phyloP scores from a whole-genome alignment of 176 grass and related monocot species.

The Phoenix roebelenii region DNA sequence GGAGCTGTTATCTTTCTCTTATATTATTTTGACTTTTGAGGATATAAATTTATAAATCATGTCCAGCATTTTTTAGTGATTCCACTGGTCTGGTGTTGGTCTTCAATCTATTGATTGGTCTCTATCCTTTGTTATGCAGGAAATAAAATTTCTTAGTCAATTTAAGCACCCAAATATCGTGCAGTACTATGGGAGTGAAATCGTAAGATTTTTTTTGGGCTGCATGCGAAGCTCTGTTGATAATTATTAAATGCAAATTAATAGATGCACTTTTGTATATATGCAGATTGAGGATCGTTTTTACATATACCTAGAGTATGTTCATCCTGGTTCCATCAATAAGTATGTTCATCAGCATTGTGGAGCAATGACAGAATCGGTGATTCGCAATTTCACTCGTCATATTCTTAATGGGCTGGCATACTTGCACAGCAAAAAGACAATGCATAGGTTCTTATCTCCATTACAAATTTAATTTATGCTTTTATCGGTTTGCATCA shows the following conservation, averaged over 20 bases:
- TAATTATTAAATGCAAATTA: slow-evolving; percentile 11
- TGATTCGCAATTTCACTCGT: slow-evolving; percentile 23
- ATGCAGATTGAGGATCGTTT: slow-evolving; percentile 15
- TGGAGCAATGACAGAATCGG: slow-evolving; percentile 22
- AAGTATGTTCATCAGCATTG: slow-evolving; percentile 16
- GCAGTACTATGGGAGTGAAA: slow-evolving; percentile 94
- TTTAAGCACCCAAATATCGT: slow-evolving; percentile 99
- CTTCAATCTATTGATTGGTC: slow-evolving; percentile 13
- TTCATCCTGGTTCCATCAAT: slow-evolving; percentile 21
- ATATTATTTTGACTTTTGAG: too few species aligned
- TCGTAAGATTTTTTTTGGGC: slow-evolving; percentile 43
- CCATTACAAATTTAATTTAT: neutral
- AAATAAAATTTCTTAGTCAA: slow-evolving; percentile 96
- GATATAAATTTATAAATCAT: neutral
- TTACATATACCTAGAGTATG: slow-evolving; percentile 21
- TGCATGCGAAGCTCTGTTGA: neutral
- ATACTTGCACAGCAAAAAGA: slow-evolving; percentile 18
- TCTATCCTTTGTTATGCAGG: slow-evolving; percentile 47
- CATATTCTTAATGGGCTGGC: slow-evolving; percentile 16
- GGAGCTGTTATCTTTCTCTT: too few species aligned
- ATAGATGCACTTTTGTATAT: slow-evolving; percentile 4
- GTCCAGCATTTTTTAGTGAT: slow-evolving; percentile 8
- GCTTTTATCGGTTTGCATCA: too few species aligned
- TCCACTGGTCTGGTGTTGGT: neutral
- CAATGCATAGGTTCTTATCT: slow-evolving; percentile 12